phyloP scores from a whole-genome alignment of 306 rosid species.

The Abrus pulchellus region DNA sequence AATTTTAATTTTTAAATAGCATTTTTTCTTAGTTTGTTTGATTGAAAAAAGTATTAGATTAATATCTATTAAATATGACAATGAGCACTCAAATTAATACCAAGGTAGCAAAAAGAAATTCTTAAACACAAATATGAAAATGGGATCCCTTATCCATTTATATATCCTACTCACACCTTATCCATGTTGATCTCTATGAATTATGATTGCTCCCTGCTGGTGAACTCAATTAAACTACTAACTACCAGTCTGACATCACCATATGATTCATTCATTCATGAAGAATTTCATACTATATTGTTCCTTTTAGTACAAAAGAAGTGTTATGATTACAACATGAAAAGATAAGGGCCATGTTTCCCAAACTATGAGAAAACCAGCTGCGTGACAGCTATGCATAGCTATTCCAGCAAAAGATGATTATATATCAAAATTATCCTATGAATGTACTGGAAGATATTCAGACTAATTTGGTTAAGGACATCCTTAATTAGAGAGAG shows the following conservation, averaged over 20 bases:
- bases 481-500: too few species aligned
- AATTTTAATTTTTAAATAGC: too few species aligned
- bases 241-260: neutral
- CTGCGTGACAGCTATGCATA: neutral
- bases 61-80: too few species aligned
- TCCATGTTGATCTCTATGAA: neutral
- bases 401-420: neutral
- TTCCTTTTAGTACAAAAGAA: neutral
- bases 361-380: neutral
- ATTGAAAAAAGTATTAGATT: too few species aligned
- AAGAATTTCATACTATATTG: neutral
- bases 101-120: too few species aligned
- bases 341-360: slow-evolving; percentile 9
- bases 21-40: too few species aligned
- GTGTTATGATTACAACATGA: neutral
- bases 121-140: too few species aligned
- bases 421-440: neutral
- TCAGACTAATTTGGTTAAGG: too few species aligned
- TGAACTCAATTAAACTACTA: neutral
- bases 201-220: neutral
- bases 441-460: too few species aligned
- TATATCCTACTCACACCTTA: too few species aligned
- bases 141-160: too few species aligned
- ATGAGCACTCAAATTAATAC: too few species aligned
- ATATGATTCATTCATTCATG: neutral